Evolutionary conservation across 2,329 filamentous ascomycete species (phyloP).

Genomic region (Beauveria sp.): DNA sequence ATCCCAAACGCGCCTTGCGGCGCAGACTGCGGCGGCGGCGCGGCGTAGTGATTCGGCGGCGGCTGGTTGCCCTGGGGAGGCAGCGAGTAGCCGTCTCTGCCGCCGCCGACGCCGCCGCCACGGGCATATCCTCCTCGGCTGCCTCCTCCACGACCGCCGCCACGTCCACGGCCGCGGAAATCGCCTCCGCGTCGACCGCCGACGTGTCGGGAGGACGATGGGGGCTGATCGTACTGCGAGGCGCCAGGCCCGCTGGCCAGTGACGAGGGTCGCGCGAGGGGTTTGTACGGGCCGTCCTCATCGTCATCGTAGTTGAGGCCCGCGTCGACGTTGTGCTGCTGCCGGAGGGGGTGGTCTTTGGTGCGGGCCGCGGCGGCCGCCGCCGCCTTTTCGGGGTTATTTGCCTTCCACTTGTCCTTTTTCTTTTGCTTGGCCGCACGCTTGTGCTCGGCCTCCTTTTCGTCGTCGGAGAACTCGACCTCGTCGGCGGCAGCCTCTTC

Average conservation of each 20-base stretch:
- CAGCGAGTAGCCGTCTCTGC: constrained; percentile 34
- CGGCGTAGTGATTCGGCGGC: constrained; percentile 22
- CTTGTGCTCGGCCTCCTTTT: constrained; percentile 82
- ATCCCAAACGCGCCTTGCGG: constrained; percentile 29
- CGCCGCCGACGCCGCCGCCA: constrained; percentile 21
- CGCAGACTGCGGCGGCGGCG: constrained; percentile 20
- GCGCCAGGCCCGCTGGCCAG: constrained; percentile 44
- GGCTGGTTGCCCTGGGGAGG: constrained; percentile 27
- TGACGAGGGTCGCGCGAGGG: constrained; percentile 59
- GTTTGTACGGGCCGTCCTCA: constrained; percentile 63
- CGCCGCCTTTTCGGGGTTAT: constrained; percentile 30
- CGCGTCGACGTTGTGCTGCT: constrained; percentile 31
- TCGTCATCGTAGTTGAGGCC: constrained; percentile 57
- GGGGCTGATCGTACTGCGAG: constrained; percentile 22
- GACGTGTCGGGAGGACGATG: constrained; percentile 21
- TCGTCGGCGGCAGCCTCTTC: constrained; percentile 84
- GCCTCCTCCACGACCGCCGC: constrained; percentile 30
- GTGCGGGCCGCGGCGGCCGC: constrained; percentile 25
- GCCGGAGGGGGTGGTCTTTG: constrained; percentile 31
- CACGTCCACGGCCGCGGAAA: constrained; percentile 30
- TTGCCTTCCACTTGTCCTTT: constrained; percentile 40
- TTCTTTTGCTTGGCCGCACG: constrained; percentile 60
- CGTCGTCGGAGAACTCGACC: constrained; percentile 93
- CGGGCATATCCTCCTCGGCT: constrained; percentile 32
- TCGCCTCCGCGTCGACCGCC: constrained; percentile 34